phyloP scores from a whole-genome alignment of 345 rosid species.

The Aquilaria yunnanensis region DNA sequence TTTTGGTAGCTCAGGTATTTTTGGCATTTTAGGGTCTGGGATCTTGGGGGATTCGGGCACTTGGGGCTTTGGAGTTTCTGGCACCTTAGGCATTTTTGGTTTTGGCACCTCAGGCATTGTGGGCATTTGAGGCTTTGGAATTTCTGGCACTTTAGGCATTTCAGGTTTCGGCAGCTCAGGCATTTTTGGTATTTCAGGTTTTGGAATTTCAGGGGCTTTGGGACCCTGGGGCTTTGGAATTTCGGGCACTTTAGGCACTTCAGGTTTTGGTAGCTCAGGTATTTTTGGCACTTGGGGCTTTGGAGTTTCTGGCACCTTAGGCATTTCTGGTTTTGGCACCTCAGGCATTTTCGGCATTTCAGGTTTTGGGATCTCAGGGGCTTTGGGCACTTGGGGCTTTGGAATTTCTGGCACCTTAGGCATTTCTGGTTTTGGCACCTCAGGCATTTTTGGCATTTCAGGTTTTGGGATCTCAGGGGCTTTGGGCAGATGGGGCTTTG shows the following conservation, averaged over 20 bases:
- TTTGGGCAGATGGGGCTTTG: too few relatives aligned
- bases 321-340: slow-evolving; percentile 5
- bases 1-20: slow-evolving; percentile 9
- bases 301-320: slow-evolving; percentile 5
- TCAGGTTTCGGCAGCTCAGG: slow-evolving; percentile 11
- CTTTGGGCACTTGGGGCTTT: slow-evolving; percentile 11
- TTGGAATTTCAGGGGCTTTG: background rate
- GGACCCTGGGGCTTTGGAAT: slow-evolving; percentile 4
- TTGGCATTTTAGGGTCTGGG: slow-evolving; percentile 4
- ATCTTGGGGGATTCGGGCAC: slow-evolving; percentile 18
- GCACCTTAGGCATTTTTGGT: slow-evolving; percentile 23
- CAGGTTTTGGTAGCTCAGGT: slow-evolving; percentile 11
- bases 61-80: slow-evolving; percentile 14
- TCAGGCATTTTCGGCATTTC: slow-evolving; percentile 23
- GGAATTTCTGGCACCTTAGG: slow-evolving; percentile 4
- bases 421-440: background rate
- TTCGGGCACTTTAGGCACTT: slow-evolving; percentile 2
- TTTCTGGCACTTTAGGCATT: slow-evolving; percentile 16
- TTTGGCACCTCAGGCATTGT: slow-evolving; percentile 22
- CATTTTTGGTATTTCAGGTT: background rate
- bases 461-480: slow-evolving; percentile 9
- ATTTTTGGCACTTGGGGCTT: slow-evolving; percentile 5
- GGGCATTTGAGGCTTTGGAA: slow-evolving; percentile 14
- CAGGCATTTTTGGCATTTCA: slow-evolving; percentile 8
- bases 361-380: slow-evolving; percentile 12